Evolutionary conservation across 305 asterid species (phyloP).

Genomic region (Solanum hybrid): DNA sequence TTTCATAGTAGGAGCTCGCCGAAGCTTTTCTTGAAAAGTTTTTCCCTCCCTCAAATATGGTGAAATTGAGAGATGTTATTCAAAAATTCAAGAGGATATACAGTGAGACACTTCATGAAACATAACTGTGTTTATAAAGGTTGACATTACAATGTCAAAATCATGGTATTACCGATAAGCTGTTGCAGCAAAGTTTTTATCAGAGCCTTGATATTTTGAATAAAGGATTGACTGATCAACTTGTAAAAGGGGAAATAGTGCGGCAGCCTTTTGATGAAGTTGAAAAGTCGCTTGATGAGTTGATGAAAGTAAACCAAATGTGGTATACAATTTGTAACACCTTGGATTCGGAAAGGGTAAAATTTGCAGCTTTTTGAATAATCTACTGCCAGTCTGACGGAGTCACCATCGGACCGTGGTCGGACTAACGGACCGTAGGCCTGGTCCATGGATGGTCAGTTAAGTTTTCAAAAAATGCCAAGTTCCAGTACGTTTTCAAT

Average conservation of each 20-base stretch:
- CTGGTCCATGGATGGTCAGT: too few species aligned
- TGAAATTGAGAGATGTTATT: neutral
- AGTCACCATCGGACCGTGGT: too few species aligned
- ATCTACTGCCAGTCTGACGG: too few species aligned
- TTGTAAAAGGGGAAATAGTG: neutral
- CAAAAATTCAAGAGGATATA: neutral
- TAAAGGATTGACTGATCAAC: neutral
- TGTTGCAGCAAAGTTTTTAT: neutral
- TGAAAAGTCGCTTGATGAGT: neutral
- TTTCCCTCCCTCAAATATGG: neutral
- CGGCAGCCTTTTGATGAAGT: neutral
- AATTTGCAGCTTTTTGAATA: too few species aligned
- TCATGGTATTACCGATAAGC: neutral
- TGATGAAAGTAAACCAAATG: neutral
- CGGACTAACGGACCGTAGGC: too few species aligned
- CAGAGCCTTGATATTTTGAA: neutral
- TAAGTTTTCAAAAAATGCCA: neutral
- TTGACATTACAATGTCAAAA: neutral
- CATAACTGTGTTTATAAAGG: neutral
- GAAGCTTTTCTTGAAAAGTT: neutral
- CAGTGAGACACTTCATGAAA: neutral
- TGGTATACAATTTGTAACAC: neutral
- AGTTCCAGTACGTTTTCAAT: neutral
- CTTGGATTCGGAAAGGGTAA: too few species aligned
- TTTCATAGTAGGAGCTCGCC: too few species aligned